Conservation (phyloP, 345 rosid genomes). For the Camelina laxa region DNA sequence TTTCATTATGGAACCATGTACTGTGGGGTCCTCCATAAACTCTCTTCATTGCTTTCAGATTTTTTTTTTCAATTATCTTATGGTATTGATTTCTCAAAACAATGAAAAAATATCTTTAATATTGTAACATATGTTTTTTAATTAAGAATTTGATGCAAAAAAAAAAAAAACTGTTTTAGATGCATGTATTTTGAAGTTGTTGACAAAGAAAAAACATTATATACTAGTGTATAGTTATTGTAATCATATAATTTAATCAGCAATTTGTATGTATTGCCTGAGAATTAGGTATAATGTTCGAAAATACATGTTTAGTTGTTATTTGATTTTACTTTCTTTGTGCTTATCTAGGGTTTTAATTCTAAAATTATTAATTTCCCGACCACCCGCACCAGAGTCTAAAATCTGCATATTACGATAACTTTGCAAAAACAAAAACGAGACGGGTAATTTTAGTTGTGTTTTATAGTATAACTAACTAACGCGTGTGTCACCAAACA, state of each 20-base stretch:
- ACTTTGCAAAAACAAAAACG: constrained; percentile 10
- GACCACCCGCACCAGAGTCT: not conserved
- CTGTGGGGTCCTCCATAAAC: constrained; percentile 61
- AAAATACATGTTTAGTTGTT: no score
- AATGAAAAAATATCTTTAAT: not conserved
- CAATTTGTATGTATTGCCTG: no score
- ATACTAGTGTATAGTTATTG: no score
- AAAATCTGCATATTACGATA: not conserved
- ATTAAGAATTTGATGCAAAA: not conserved
- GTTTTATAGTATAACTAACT: not conserved
- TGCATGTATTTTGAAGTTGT: not conserved
- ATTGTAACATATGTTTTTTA: not conserved
- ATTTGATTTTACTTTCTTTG: no score
- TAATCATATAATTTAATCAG: no score
- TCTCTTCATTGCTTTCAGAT: constrained; percentile 13
- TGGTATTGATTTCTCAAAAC: not conserved
- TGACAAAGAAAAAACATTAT: no score
- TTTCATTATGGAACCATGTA: constrained; percentile 59
- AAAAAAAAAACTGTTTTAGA: not conserved
- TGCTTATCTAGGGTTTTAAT: no score
- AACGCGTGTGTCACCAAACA: constrained; percentile 19
- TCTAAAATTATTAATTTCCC: not conserved
- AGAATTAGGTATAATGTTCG: no score
- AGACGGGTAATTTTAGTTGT: constrained; percentile 4
- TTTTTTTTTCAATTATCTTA: not conserved